Evolutionary conservation across 805 yeast genomes (phyloP), one percentile per base, ranked within the genome.

Genomic region (Candida silvicultrix): DNA sequence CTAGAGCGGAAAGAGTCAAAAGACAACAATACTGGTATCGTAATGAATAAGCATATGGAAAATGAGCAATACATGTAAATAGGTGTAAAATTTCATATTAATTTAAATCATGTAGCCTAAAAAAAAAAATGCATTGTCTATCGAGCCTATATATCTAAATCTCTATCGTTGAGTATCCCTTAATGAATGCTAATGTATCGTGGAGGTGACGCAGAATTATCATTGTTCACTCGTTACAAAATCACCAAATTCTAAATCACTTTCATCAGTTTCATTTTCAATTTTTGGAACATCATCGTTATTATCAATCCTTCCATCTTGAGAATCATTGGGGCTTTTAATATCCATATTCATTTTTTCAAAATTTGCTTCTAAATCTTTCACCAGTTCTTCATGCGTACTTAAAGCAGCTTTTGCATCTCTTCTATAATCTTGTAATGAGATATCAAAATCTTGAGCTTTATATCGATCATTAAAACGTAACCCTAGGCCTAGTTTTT

Each of bases 21-120:
- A 72, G 92, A 63, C 75, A 72, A 49, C 64, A 73, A 50, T 58
- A 72, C 56, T 83, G 92, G 92, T 75, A 82, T 52, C 71, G 83
- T 41, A 62, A 59, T 40, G 60, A 55, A 42, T 59, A 40, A 49
- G 3, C 5, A 22, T 22, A 2, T 16, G 9, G 25, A 20, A 11
- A 4, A 19, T 5, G 28, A 14, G 40, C 16, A 5, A 28, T 28
- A 28, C 31, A 28, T 28, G 31, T 28, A 28, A 28, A 28, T 28
- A 28, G 31, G 14, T 28, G 12, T 7, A 28, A 28, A 28, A 14
- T 28, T 28, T 8, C 12, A 28, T 28, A 28, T 28, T 28, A 28
- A 28, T 28, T 23, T 5, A 9, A 23, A 23, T 23, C 25, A 23
- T 23, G 25, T 23, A 23, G 25, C 25, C 25, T 23, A 6, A 16